Conservation (phyloP, 345 rosid species). For the Populus simonii region DNA sequence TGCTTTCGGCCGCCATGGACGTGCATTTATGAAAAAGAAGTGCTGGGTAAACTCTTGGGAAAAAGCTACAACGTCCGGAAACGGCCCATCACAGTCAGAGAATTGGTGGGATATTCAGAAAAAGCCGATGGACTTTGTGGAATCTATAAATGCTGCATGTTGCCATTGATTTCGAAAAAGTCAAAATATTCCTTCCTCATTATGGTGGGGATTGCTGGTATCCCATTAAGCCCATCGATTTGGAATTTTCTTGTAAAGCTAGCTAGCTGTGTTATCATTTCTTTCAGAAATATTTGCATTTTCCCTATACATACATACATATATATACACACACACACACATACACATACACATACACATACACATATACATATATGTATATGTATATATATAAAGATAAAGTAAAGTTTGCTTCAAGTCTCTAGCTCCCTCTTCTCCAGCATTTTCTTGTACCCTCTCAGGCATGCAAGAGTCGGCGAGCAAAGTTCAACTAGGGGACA, state of each 20-base stretch:
- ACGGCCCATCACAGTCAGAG: not conserved
- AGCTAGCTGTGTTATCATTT: too few species aligned
- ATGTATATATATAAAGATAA: too few species aligned
- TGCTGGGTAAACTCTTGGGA: too few species aligned
- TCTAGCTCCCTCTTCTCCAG: not conserved
- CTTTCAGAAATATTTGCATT: too few species aligned
- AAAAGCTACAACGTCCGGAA: not conserved
- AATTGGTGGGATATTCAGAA: not conserved
- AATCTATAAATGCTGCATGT: not conserved
- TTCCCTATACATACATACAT: too few species aligned
- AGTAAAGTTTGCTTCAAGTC: not conserved
- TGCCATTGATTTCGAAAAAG: not conserved
- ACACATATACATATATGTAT: too few species aligned
- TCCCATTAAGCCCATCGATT: not conserved
- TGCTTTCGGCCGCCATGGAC: not conserved
- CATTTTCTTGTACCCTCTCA: not conserved
- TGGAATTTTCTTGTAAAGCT: too few species aligned
- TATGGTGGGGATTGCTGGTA: not conserved
- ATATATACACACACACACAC: too few species aligned
- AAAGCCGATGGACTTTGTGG: slow-evolving; percentile 1
- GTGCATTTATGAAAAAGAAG: too few species aligned
- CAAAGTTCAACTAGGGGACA: too few species aligned
- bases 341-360: too few species aligned
- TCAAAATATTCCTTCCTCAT: not conserved
- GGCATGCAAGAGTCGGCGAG: not conserved